Evolutionary conservation across 805 yeast genomes (phyloP).

Genomic region (Monosporozyma unispora): DNA sequence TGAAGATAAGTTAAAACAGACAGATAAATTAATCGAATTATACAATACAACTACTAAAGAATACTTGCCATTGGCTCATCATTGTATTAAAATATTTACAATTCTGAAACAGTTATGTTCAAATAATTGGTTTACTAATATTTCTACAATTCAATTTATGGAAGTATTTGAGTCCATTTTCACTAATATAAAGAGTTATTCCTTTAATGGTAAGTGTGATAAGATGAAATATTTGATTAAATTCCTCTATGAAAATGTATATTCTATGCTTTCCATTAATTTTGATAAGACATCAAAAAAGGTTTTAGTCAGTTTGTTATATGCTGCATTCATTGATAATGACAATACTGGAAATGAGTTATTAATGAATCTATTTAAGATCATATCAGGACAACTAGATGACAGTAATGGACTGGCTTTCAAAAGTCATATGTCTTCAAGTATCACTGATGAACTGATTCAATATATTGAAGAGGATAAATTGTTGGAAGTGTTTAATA

Average conservation of each 20-base stretch:
- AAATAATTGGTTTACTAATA: constrained; percentile 49
- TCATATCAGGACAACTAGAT: neutral
- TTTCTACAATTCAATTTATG: constrained; percentile 41
- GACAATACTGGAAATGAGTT: neutral
- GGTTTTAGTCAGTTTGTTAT: constrained; percentile 36
- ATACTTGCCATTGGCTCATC: constrained; percentile 48
- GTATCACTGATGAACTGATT: neutral
- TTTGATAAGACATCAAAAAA: constrained; percentile 38
- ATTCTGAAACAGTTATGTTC: constrained; percentile 36
- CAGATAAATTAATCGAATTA: constrained; percentile 44
- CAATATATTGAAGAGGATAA: neutral
- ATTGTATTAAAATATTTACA: constrained; percentile 42
- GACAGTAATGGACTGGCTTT: too few species aligned
- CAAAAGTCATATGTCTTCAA: neutral
- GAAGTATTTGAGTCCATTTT: constrained; percentile 29
- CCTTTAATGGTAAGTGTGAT: constrained; percentile 5
- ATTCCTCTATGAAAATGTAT: constrained; percentile 40
- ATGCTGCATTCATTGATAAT: constrained; percentile 15
- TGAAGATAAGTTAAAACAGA: constrained; percentile 43
- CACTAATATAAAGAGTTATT: constrained; percentile 6
- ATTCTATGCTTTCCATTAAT: constrained; percentile 38
- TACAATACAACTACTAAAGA: constrained; percentile 41
- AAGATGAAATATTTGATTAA: constrained; percentile 30
- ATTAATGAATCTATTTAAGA: neutral
- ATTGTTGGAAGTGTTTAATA: neutral